Base-by-base conservation (phyloP, 345 rosid genomes). In the Chamaenerion angustifolium region DNA sequence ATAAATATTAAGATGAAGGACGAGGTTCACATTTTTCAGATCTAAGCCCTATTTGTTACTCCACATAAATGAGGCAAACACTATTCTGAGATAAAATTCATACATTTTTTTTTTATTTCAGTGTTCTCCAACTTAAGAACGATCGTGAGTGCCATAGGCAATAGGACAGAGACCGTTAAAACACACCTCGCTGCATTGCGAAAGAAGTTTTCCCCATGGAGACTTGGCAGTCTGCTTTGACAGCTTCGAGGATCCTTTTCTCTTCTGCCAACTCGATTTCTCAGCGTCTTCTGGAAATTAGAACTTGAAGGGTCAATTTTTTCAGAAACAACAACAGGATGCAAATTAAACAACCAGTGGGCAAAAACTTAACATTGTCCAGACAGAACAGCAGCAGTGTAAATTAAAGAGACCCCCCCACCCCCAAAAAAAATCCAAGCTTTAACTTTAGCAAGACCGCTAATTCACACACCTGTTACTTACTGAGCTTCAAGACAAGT, bases 181-280 rank as follows among this genome's bases (percentile, higher is more conserved):
- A 51, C 63, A 21, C 35, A 80, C 99, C 95, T 79, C 82, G 44
- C 85, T 52, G 58, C 70, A 79, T 81, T 88, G 90, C 2, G 96
- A 88, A 59, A 93, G 86, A 57, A 93, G 83, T 68, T 81, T 82
- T 35, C 77, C 99, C 96, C 96, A 93, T 11, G 90, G 86, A 63
- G 61, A 64, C 56, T 75, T 82, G 17, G 73, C 60, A 62, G 49
- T 59, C 50, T 54, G 52, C 54, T 74, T 79, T 7, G 54, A 48
- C 7, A 66, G 35, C 68, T 72, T 77, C 1, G 59, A 35, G 11
- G 70, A 64, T 70, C 73, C 75, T 70, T 73, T 78, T 8, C 5
- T 31, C 42, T 46, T 27, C 67, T 74, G 72, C 3, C 67, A 51
- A 57, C 65, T 78, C 56, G 73, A 40, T 57, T 67, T 78, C 63